Conservation (phyloP, 2,329 filamentous ascomycete species). For the Trichoderma citrinoviride region DNA sequence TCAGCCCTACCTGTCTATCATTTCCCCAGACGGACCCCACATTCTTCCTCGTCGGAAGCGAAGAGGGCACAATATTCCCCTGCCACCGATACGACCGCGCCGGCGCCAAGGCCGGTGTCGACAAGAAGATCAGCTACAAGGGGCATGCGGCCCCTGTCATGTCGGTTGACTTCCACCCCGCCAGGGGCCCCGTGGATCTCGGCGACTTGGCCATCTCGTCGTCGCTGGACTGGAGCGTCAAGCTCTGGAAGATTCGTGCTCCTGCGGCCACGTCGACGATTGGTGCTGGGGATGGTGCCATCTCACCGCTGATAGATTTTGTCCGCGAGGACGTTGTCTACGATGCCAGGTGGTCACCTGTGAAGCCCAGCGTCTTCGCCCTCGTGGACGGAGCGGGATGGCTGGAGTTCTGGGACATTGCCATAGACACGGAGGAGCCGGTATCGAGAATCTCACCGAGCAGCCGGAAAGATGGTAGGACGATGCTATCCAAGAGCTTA, state of each 20-base stretch:
- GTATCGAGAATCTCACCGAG: slow-evolving; percentile 76
- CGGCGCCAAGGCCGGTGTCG: slow-evolving; percentile 93
- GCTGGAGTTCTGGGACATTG: slow-evolving; percentile 94
- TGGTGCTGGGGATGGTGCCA: slow-evolving; percentile 49
- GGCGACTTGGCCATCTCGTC: slow-evolving; percentile 91
- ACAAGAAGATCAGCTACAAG: slow-evolving; percentile 81
- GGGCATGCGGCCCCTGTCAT: slow-evolving; percentile 94
- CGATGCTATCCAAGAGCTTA: slow-evolving; percentile 76
- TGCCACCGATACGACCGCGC: slow-evolving; percentile 97
- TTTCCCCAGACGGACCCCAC: slow-evolving; percentile 95
- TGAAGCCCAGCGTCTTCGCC: slow-evolving; percentile 91
- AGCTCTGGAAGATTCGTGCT: slow-evolving; percentile 90
- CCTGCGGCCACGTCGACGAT: slow-evolving; percentile 69
- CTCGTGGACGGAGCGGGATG: slow-evolving; percentile 90
- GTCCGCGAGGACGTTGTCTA: slow-evolving; percentile 95
- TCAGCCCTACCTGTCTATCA: slow-evolving; percentile 89
- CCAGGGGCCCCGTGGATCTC: slow-evolving; percentile 86
- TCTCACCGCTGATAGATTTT: slow-evolving; percentile 81
- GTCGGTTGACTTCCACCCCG: slow-evolving; percentile 93
- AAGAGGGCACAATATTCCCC: slow-evolving; percentile 94
- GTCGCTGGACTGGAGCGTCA: slow-evolving; percentile 94
- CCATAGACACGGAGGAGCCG: slow-evolving; percentile 87
- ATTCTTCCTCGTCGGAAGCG: slow-evolving; percentile 94
- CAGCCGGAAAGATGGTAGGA: slow-evolving; percentile 60
- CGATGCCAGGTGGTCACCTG: slow-evolving; percentile 90